Percentiles rank a stretch among this genome's conserved stretches.
These are phyloP conservation scores for Coemansia guatemalensis DNA, from an alignment of 192 early-diverging fungal genomes.

Conservation along the genomic window DNA sequence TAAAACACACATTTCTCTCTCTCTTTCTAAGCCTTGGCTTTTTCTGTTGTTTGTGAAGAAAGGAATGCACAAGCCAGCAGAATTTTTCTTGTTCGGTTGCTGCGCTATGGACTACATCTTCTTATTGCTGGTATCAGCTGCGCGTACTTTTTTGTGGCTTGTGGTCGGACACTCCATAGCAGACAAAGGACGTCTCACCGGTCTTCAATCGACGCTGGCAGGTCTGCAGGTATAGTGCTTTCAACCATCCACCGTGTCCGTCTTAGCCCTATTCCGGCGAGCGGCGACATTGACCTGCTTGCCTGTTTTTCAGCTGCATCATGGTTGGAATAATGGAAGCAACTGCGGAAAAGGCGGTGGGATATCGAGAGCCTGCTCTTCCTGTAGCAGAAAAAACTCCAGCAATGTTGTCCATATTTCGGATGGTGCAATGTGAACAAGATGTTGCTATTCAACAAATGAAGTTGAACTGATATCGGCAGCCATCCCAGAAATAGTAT, in stretches of 20 bases:
- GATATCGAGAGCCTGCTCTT: background rate
- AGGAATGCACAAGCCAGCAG: background rate
- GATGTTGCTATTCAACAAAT: background rate
- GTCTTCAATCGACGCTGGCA: background rate
- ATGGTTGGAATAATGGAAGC: background rate
- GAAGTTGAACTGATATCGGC: background rate
- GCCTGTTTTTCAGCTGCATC: background rate
- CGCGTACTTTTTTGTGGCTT: background rate
- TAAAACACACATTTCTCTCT: background rate
- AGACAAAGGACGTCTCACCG: background rate
- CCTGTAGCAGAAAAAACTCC: background rate
- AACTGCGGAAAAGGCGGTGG: background rate
- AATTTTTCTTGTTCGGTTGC: background rate
- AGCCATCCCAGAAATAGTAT: background rate
- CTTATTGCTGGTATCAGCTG: background rate
- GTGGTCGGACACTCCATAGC: background rate
- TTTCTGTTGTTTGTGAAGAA: background rate
- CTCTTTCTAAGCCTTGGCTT: background rate
- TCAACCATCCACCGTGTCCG: background rate
- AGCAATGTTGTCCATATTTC: background rate
- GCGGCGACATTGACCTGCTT: background rate
- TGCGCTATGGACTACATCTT: background rate
- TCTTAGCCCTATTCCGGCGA: background rate
- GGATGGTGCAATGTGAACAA: background rate
- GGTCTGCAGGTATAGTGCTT: constrained; percentile 1